Percentiles rank a stretch among this genome's conserved stretches.
Conservation (phyloP, 1,284 basidiomycete genomes). For the Naganishia albida region DNA sequence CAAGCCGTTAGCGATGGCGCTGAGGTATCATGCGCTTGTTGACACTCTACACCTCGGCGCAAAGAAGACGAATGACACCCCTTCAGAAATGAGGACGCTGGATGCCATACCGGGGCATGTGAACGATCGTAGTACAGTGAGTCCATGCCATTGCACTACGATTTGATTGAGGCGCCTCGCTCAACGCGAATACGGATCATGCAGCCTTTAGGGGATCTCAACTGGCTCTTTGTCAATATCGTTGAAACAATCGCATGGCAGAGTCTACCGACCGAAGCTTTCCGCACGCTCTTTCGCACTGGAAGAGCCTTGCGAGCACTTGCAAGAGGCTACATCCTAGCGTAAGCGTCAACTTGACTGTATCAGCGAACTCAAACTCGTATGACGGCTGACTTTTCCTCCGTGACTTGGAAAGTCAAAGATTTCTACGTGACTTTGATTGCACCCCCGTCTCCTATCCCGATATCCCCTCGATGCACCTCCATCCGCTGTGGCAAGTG, state of each 20-base stretch:
- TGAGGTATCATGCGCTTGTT: constrained; percentile 24
- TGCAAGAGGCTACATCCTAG: constrained; percentile 32
- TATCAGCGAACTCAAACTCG: too few relatives aligned
- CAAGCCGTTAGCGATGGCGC: constrained; percentile 29
- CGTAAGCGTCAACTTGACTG: constrained; percentile 23
- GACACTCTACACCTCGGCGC: constrained; percentile 23
- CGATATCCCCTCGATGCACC: constrained; percentile 30
- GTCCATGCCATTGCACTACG: background rate
- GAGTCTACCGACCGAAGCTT: constrained; percentile 13
- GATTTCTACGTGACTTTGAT: constrained; percentile 30
- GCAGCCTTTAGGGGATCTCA: constrained; percentile 33
- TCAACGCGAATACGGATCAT: background rate
- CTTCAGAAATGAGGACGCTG: background rate
- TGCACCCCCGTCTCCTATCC: constrained; percentile 33
- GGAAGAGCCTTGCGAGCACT: constrained; percentile 23
- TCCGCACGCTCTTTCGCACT: constrained; percentile 30
- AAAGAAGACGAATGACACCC: background rate
- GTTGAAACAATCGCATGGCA: constrained; percentile 35
- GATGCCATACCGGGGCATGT: constrained; percentile 30
- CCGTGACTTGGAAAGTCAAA: constrained; percentile 17
- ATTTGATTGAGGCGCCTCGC: background rate
- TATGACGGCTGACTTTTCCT: background rate
- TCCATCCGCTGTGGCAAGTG: constrained; percentile 33
- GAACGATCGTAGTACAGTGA: constrained; percentile 27
- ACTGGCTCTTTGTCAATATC: constrained; percentile 31